These are phyloP conservation scores for Hymenoscyphus fraxineus DNA, from an alignment of 2,329 filamentous ascomycete genomes.

Conservation along the genomic window DNA sequence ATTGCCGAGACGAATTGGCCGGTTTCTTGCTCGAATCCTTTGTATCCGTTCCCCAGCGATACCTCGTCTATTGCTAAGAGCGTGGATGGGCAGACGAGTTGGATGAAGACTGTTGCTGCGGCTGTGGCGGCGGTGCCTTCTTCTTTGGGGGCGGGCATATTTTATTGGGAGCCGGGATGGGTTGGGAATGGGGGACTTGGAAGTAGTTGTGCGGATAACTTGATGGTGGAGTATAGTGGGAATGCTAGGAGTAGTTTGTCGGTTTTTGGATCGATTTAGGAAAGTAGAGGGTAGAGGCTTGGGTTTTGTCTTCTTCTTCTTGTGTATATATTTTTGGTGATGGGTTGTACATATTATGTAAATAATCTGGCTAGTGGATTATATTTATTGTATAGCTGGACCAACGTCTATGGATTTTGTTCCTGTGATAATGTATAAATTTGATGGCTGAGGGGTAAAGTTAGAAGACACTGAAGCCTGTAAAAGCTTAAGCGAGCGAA, in stretches of 20 bases:
- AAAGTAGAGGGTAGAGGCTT: not conserved
- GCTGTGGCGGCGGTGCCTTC: constrained; percentile 50
- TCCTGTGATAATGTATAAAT: too few species aligned
- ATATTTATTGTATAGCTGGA: too few species aligned
- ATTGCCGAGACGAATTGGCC: constrained; percentile 73
- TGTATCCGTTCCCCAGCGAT: constrained; percentile 58
- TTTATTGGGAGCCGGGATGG: constrained; percentile 75
- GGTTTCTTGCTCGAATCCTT: constrained; percentile 55
- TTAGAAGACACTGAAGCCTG: too few species aligned
- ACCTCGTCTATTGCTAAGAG: constrained; percentile 57
- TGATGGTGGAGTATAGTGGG: constrained; percentile 55
- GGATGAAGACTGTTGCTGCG: constrained; percentile 56
- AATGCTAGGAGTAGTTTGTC: constrained; percentile 53
- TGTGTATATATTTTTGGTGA: not conserved
- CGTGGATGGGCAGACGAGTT: constrained; percentile 58
- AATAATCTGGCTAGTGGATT: not conserved
- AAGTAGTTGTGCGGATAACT: constrained; percentile 61
- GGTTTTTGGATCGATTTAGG: constrained; percentile 43
- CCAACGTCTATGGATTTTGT: too few species aligned
- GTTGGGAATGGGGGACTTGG: constrained; percentile 61
- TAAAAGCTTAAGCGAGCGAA: too few species aligned
- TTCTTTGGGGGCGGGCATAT: constrained; percentile 51
- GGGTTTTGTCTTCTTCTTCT: not conserved
- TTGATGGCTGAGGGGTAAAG: too few species aligned
- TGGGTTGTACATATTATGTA: not conserved